phyloP scores from a whole-genome alignment of 2,329 filamentous ascomycete species.

The Diaporthe velutina region DNA sequence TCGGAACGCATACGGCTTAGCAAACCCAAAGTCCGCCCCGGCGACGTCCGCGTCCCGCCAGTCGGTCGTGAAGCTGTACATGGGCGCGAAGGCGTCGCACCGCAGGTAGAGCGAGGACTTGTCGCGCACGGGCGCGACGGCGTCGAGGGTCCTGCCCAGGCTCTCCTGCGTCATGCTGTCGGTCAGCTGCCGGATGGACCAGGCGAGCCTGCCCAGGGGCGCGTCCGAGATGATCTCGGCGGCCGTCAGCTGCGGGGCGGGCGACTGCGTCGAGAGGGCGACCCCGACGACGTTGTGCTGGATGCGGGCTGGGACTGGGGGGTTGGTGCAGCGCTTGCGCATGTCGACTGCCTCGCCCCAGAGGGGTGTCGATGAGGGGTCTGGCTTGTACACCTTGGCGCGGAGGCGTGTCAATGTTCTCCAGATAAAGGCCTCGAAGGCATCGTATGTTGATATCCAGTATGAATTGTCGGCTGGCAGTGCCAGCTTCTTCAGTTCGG shows the following conservation, averaged over 20 bases:
- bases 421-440: constrained; percentile 56
- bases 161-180: constrained; percentile 49
- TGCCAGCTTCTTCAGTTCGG: constrained; percentile 53
- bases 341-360: constrained; percentile 56
- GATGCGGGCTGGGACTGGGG: constrained; percentile 49
- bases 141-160: constrained; percentile 46
- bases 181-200: constrained; percentile 53
- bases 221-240: constrained; percentile 52
- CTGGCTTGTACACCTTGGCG: constrained; percentile 49
- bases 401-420: constrained; percentile 52
- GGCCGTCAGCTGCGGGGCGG: constrained; percentile 46
- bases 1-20: constrained; percentile 48
- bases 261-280: constrained; percentile 43
- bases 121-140: constrained; percentile 51
- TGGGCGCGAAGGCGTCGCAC: constrained; percentile 51
- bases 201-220: constrained; percentile 50
- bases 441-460: constrained; percentile 62
- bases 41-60: constrained; percentile 49
- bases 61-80: constrained; percentile 52
- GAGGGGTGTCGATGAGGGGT: constrained; percentile 48
- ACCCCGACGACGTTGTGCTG: constrained; percentile 52
- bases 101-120: constrained; percentile 51
- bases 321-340: constrained; percentile 50
- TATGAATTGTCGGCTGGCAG: constrained; percentile 46
- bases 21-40: constrained; percentile 53